phyloP scores from a whole-genome alignment of 1,139 yeast genomes.

The Yamadazyma conglobata region DNA sequence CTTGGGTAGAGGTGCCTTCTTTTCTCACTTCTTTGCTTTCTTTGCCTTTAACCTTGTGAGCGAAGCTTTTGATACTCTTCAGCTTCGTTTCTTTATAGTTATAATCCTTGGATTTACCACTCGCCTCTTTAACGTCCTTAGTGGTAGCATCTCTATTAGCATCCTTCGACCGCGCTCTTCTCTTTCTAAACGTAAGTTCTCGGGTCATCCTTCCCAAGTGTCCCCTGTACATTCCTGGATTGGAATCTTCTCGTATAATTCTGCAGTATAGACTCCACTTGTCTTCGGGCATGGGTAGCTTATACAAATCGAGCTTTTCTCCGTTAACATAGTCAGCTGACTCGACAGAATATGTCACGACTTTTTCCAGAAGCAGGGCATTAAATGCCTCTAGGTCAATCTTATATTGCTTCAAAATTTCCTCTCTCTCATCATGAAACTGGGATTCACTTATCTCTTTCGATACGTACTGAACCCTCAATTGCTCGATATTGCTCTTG shows the following conservation, averaged over 20 bases:
- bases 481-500: background rate
- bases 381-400: constrained; percentile 9
- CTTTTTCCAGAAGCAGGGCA: constrained; percentile 5
- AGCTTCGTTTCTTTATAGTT: too few species aligned
- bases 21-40: too few species aligned
- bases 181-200: background rate
- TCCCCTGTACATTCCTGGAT: constrained; percentile 4
- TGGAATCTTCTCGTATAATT: constrained; percentile 8
- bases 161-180: too few species aligned
- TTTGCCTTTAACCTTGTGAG: too few species aligned
- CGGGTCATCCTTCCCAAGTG: constrained; percentile 1
- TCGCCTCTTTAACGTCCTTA: too few species aligned
- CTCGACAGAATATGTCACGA: constrained; percentile 9
- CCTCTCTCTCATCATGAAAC: background rate
- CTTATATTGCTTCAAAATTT: constrained; percentile 5
- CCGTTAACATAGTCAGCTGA: constrained; percentile 6
- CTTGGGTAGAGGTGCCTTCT: too few species aligned
- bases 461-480: background rate
- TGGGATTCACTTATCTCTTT: background rate
- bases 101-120: too few species aligned
- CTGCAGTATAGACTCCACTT: constrained; percentile 10
- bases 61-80: too few species aligned
- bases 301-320: constrained; percentile 5
- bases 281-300: constrained; percentile 9
- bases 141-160: too few species aligned